Evolutionary conservation across 2,329 filamentous ascomycete genomes (phyloP), one percentile per base, ranked within the genome.

Genomic region (Curvularia lunata): DNA sequence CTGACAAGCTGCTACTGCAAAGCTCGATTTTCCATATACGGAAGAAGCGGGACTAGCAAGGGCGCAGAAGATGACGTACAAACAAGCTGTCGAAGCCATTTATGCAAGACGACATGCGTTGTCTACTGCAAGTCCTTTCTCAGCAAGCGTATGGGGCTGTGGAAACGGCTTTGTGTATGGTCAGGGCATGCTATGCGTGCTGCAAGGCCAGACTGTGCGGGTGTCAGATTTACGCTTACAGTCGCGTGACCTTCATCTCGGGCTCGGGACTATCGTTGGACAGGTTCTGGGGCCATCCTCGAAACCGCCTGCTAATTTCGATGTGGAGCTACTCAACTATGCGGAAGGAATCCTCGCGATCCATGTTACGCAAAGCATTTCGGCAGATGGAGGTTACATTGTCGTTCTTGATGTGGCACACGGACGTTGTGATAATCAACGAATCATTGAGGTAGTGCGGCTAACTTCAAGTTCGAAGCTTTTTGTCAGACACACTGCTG

Each of bases 121-220:
- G 47, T 81, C 86, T 3, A 81, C 80, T 21, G 87, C 86, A 5
- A 76, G 81, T 30, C 90, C 90, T 0, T 91, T 86, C 69, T 81
- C 85, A 0, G 83, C 84, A 16, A 83, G 83, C 2, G 78, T 87
- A 0, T 69, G 91, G 30, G 88, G 83, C 3, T 78, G 85, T 51
- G 87, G 83, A 3, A 82, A 86, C 23, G 79, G 81, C 3, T 91
- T 88, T 73, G 72, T 87, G 1, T 91, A 89, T 70, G 78, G 80
- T 18, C 81, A 86, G 56, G 88, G 89, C 5, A 80, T 85, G 10
- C 76, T 92, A 16, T 91, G 88, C 65, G 89, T 91, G 68, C 82
- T 85, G 10, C 70, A 81, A 40, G 80, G 82, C 49, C 75, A 78
- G 46, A 77, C 75, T 37, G 79, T 92, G 25, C 83, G 85, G 3